Base-by-base conservation (phyloP, 2,329 filamentous ascomycete genomes). In the Fusarium duplospermum region DNA sequence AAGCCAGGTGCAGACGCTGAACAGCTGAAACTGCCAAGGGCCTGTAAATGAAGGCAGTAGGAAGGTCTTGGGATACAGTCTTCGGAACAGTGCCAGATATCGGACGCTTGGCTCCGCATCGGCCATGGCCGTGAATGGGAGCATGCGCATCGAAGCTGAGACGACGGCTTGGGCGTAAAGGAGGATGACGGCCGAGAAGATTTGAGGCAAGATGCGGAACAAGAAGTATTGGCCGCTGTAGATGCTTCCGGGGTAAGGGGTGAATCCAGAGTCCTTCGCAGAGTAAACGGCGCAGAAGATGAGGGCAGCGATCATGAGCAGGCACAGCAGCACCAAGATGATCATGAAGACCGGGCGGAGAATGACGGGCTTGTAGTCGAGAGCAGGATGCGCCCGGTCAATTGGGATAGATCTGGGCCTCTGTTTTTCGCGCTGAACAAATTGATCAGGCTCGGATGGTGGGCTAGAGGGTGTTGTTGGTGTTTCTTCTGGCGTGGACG, bases 181-280 rank as follows among this genome's bases (percentile, higher is more conserved):
- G 54, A 96, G 86, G 38, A 97, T 84, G 14, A 92, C 74, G 22
- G 91, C 90, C 0, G 92, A 94, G 16, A 97, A 80, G 0, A 97
- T 84, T 66, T 95, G 94, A 3, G 96, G 95, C 2, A 98, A 84
- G 73, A 97, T 94, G 70, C 94, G 90, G 81, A 97, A 96, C 56
- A 97, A 83, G 81, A 98, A 98, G 82, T 97, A 98, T 73, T 91
- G 88, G 10, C 87, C 88, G 59, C 92, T 92, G 70, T 93, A 93
- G 66, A 94, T 92, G 33, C 84, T 86, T 54, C 87, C 88, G 36
- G 85, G 84, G 80, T 95, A 98, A 4, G 87, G 83, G 79, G 89
- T 91, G 14, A 98, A 84, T 1, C 94, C 94, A 11, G 87, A 82
- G 72, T 92, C 87, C 6, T 83, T 81, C 40, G 86, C 82, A 13